phyloP scores from a whole-genome alignment of 2,329 filamentous ascomycete genomes.

The Aspergillus carbonarius region DNA sequence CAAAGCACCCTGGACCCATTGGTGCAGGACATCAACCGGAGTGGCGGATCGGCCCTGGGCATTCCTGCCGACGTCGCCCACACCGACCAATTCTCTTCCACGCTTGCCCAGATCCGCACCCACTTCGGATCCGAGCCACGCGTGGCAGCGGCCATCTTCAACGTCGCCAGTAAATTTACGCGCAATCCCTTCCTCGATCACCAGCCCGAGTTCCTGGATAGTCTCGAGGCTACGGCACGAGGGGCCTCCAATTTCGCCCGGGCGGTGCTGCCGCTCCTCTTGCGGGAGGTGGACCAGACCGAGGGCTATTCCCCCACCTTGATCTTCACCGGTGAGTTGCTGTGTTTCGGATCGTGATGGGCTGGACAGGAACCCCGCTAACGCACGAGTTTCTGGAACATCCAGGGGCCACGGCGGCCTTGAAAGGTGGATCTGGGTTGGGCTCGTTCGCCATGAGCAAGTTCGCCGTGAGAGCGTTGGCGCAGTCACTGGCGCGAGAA shows the following conservation, averaged over 20 bases:
- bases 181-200: slow-evolving; percentile 30
- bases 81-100: slow-evolving; percentile 44
- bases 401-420: slow-evolving; percentile 50
- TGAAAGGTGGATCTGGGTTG: slow-evolving; percentile 53
- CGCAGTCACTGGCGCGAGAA: slow-evolving; percentile 53
- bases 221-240: slow-evolving; percentile 30
- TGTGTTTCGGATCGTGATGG: no score
- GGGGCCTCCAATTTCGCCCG: slow-evolving; percentile 55
- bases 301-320: slow-evolving; percentile 50
- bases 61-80: slow-evolving; percentile 66
- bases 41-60: slow-evolving; percentile 69
- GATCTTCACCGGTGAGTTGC: slow-evolving; percentile 47
- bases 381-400: neutral
- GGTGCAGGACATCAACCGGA: slow-evolving; percentile 65
- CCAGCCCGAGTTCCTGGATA: slow-evolving; percentile 22
- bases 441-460: slow-evolving; percentile 53
- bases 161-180: slow-evolving; percentile 45
- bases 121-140: slow-evolving; percentile 13
- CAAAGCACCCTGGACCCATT: slow-evolving; percentile 65
- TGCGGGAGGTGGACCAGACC: slow-evolving; percentile 42
- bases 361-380: no score
- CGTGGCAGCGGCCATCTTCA: slow-evolving; percentile 51
- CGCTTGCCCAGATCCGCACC: slow-evolving; percentile 14
- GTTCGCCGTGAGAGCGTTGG: slow-evolving; percentile 53
- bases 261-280: slow-evolving; percentile 44